Base-by-base conservation (phyloP, 768 basidiomycete species). In the Rhizopogon salebrosus region DNA sequence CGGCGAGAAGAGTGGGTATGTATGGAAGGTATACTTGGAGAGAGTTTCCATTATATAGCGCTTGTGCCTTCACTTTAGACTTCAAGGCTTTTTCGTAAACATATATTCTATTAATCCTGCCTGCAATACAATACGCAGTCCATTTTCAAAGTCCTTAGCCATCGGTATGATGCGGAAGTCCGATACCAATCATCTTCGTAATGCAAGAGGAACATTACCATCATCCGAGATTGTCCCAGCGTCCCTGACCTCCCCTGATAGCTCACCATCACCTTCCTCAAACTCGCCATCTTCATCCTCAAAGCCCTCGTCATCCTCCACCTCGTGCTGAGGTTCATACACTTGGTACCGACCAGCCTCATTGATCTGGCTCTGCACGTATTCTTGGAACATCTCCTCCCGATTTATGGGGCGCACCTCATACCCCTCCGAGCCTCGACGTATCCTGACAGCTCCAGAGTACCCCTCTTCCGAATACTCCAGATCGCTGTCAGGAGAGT, bases 401-500 rank as follows among this genome's bases (percentile, higher is more conserved):
- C 90, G 73, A 41, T 80, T 73, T 35, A 79, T 69, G 10, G 79
- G 69, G 13, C 75, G 77, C 41, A 89, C 82, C 62, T 93, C 91
- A 59, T 84, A 89, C 4, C 91, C 91, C 69, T 93, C 92, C 13
- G 89, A 92, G 20, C 91, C 90, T 40, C 80, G 70, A 49, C 91
- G 75, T 42, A 89, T 73, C 29, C 56, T 63, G 14, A 72, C 66
- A n/a, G 68, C 64, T 27, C 59, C 64, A 8, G 54, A 54, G 20
- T 62, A 59, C 22, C 66, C 62, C 20, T 69, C 66, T 39, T 72
- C 70, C n/a, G 66, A 67, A 10, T 59, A 48, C 22, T 67, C 70
- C 37, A 65, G 51, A 38, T 60, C 64, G 9, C 51, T 54, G 4
- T 62, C 64, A 24, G 52, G 16, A 40, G 60, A 51, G 26, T 61